Percentiles rank a stretch among this genome's conserved stretches.
These are phyloP conservation scores for Wallacemonas sp. DNA, from an alignment of 208 protist genomes.

Conservation along the genomic window DNA sequence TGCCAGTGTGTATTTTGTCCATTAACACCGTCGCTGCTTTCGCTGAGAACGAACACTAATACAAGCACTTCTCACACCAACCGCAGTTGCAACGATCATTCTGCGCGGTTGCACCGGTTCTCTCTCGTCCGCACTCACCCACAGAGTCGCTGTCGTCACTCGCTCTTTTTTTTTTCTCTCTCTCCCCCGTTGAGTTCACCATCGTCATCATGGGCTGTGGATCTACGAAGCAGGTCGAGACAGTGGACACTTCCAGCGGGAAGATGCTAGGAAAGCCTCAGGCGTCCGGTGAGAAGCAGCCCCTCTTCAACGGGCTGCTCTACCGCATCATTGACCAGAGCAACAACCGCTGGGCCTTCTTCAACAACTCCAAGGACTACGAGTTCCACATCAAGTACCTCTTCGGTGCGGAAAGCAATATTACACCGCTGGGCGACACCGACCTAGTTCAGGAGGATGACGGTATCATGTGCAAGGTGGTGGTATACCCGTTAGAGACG, in stretches of 20 bases:
- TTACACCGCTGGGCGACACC: conserved; percentile 45
- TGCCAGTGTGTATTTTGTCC: no score
- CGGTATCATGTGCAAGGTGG: conserved; percentile 55
- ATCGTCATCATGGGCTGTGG: conserved; percentile 24
- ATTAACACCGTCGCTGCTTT: no score
- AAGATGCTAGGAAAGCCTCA: conserved; percentile 18
- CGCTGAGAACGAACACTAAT: no score
- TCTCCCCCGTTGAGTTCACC: not conserved
- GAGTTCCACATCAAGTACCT: conserved; percentile 84
- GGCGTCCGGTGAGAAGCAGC: conserved; percentile 20
- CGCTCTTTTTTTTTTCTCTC: not conserved
- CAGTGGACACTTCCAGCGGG: conserved; percentile 17
- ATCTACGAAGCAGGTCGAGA: conserved; percentile 12
- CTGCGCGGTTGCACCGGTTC: no score
- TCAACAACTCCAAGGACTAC: conserved; percentile 81
- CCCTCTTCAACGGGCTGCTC: conserved; percentile 74
- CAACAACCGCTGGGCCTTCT: conserved; percentile 50
- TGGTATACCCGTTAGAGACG: conserved; percentile 67
- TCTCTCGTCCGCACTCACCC: no score
- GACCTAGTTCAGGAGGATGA: conserved; percentile 53
- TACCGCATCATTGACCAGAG: conserved; percentile 56
- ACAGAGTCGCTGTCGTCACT: not conserved
- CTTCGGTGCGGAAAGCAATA: conserved; percentile 49
- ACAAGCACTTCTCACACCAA: no score
- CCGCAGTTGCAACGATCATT: no score